A percentile compares a stretch with the other conserved stretches of the same genome.
Conservation (phyloP, 2,329 filamentous ascomycete genomes). For the Delphinella strobiligena region DNA sequence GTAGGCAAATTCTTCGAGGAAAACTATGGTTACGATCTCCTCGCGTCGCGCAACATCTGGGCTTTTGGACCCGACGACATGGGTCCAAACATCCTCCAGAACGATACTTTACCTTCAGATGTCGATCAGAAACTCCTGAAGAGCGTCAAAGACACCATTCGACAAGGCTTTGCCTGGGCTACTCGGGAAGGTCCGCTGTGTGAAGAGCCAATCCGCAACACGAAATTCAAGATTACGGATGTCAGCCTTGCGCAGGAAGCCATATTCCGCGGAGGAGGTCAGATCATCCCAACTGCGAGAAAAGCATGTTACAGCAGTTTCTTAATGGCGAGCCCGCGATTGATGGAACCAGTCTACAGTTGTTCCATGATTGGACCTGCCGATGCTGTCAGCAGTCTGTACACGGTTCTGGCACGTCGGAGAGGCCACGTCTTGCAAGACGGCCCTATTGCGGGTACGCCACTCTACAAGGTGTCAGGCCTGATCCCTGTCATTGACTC, state of each 20-base stretch:
- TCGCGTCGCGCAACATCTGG: conserved; percentile 93
- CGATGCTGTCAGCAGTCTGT: conserved; percentile 75
- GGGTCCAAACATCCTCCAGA: conserved; percentile 89
- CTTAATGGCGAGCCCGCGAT: conserved; percentile 85
- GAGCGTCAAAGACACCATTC: conserved; percentile 80
- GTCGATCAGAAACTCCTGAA: conserved; percentile 86
- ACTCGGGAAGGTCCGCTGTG: conserved; percentile 90
- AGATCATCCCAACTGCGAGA: conserved; percentile 91
- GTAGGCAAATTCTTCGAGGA: conserved; percentile 96
- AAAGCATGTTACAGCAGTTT: conserved; percentile 93
- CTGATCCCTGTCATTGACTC: conserved; percentile 92
- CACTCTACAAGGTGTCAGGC: conserved; percentile 81
- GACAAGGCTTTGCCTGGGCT: conserved; percentile 95
- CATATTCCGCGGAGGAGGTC: conserved; percentile 88
- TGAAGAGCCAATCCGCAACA: conserved; percentile 97
- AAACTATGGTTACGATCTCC: conserved; percentile 90
- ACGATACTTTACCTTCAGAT: conserved; percentile 88
- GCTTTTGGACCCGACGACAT: conserved; percentile 93
- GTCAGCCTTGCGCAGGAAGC: conserved; percentile 75
- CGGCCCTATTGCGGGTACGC: conserved; percentile 85
- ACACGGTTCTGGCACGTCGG: conserved; percentile 80
- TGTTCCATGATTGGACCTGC: conserved; percentile 89
- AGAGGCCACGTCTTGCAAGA: conserved; percentile 91
- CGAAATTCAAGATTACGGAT: conserved; percentile 93
- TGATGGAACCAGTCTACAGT: conserved; percentile 94